A percentile compares a stretch with the other conserved stretches of the same genome.
Conservation (phyloP, 306 rosid genomes). For the Senna siamea region DNA sequence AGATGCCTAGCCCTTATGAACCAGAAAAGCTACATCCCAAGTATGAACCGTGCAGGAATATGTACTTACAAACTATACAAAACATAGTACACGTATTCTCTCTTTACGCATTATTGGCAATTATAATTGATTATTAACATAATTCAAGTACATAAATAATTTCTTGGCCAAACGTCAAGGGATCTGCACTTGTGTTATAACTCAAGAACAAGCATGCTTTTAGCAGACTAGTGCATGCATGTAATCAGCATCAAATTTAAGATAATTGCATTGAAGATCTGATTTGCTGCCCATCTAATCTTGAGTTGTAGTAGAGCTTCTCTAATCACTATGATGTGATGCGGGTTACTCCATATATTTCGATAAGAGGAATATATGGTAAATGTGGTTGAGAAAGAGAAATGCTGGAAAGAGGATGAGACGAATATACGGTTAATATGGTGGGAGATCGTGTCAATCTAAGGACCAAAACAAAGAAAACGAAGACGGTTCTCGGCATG, state of each 20-base stretch:
- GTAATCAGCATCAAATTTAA: background rate
- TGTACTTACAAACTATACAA: background rate
- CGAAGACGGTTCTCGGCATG: slow-evolving; percentile 47
- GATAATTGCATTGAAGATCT: too few species aligned
- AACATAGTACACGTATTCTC: background rate
- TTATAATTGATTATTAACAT: too few species aligned
- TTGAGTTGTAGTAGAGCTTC: too few species aligned
- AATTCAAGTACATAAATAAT: background rate
- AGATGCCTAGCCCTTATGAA: slow-evolving; percentile 20
- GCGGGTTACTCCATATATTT: too few species aligned
- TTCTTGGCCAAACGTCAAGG: background rate
- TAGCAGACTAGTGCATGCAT: too few species aligned
- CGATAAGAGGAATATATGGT: slow-evolving; percentile 44
- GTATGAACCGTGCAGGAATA: background rate
- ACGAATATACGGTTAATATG: slow-evolving; percentile 32
- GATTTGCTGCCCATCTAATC: too few species aligned
- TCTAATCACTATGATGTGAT: too few species aligned
- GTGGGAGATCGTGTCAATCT: slow-evolving; percentile 14
- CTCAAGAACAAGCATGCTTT: too few species aligned
- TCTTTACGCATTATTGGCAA: too few species aligned
- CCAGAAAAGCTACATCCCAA: slow-evolving; percentile 15
- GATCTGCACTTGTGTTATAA: too few species aligned
- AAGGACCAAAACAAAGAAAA: slow-evolving; percentile 6
- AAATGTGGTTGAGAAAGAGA: slow-evolving; percentile 37
- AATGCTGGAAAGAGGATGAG: slow-evolving; percentile 41